Evolutionary conservation across 2,329 filamentous ascomycete genomes (phyloP), one percentile per base, ranked within the genome.

Genomic region (Salinomyces thailandicus): DNA sequence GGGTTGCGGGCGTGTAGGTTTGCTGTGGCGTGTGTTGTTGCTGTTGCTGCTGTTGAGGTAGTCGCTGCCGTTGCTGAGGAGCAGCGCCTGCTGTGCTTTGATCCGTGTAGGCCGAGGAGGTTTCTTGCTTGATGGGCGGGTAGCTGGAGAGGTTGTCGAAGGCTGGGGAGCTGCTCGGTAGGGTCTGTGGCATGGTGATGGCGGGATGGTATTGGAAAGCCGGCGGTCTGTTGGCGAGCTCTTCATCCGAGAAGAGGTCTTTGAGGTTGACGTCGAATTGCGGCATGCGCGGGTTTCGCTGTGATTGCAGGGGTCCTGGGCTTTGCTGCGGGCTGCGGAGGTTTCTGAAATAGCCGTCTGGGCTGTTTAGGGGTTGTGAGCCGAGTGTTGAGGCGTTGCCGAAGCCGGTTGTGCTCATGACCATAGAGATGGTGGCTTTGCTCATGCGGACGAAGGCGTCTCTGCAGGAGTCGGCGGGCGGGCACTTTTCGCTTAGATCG

Each of bases 361-460:
- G 45, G 16, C 41, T 50, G 29, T 46, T 48, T n/a, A 53, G 46
- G 4, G 44, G 42, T 32, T 53, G 51, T 4, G 50, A 50, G 31
- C 45, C 51, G 16, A 56, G 44, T 3, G 48, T 56, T 5, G 53
- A 55, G 8, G 43, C 39, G 11, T 48, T 47, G 15, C 83, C 84
- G 46, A 93, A 93, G 0, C 85, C 85, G 13, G 49, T 52, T 1
- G 81, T 89, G 2, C 81, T 84, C 57, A 87, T 80, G 48, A 84
- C 86, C 87, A 95, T 95, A 55, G 89, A 85, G 33, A 96, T 82
- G 0, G 89, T 96, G 7, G 87, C 87, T 63, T 91, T 93, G 51
- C 85, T 87, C 66, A 94, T 96, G 26, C 89, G 77, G 51, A 93
- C 85, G 56, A 96, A 95, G 1, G 91, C 87, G 58, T 96, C 87